A percentile compares a stretch with the other conserved stretches of the same genome.
phyloP scores from a whole-genome alignment of 2,329 filamentous ascomycete species.

The Paramyrothecium sp. region DNA sequence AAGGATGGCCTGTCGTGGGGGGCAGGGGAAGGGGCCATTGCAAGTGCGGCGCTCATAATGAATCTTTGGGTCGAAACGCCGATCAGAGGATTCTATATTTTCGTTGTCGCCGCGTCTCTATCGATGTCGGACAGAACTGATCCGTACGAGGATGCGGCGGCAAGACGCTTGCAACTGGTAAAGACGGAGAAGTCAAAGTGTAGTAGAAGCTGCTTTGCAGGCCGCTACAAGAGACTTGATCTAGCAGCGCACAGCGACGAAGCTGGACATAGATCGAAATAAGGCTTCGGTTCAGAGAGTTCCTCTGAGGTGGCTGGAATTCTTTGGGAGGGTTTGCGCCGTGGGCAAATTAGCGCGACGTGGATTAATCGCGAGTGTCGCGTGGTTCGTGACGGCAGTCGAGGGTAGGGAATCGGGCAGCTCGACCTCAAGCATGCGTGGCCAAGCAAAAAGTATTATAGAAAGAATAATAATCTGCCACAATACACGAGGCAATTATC shows the following conservation, averaged over 20 bases:
- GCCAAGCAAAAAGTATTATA: too few relatives aligned
- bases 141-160: too few relatives aligned
- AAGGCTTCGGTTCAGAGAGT: not conserved
- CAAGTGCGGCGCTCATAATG: slow-evolving; percentile 67
- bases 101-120: too few relatives aligned
- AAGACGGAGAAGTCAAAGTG: too few relatives aligned
- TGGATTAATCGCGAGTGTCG: not conserved
- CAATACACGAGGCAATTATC: not conserved
- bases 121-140: too few relatives aligned
- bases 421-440: too few relatives aligned
- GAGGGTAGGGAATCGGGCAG: too few relatives aligned
- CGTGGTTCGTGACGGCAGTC: not conserved
- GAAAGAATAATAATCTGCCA: not conserved
- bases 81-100: too few relatives aligned
- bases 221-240: not conserved
- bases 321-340: not conserved
- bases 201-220: too few relatives aligned
- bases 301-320: not conserved
- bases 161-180: too few relatives aligned
- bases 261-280: not conserved
- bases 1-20: slow-evolving; percentile 63
- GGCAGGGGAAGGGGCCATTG: slow-evolving; percentile 67
- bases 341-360: not conserved
- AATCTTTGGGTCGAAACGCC: slow-evolving; percentile 10
- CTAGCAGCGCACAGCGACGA: not conserved